phyloP scores from a whole-genome alignment of 257 asterid genomes.

The Perilla frutescens region DNA sequence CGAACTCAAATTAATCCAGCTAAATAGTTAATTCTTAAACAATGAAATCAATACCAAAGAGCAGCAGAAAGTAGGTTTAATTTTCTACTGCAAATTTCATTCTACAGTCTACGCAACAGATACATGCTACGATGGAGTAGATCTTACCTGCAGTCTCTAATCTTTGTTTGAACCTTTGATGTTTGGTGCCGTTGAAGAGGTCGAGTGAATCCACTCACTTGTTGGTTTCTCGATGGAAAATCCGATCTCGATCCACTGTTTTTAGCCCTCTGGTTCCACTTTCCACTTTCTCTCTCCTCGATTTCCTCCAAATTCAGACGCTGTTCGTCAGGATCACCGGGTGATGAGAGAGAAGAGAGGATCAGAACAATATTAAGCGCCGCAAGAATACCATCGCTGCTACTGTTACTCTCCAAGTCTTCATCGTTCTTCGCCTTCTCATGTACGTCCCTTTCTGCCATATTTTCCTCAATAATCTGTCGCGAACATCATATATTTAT shows the following conservation, averaged over 20 bases:
- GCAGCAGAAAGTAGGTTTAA: too few relatives aligned
- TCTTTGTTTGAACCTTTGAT: conserved; percentile 36
- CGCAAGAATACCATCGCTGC: conserved; percentile 18
- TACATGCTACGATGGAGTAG: too few relatives aligned
- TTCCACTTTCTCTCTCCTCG: conserved; percentile 23
- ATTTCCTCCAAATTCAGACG: conserved; percentile 20
- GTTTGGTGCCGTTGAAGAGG: conserved; percentile 31
- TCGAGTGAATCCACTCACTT: conserved; percentile 29
- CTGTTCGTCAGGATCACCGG: conserved; percentile 26
- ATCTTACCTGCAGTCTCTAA: conserved; percentile 45
- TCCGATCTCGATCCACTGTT: conserved; percentile 18
- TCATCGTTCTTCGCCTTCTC: conserved; percentile 16
- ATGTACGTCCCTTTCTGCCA: conserved; percentile 25
- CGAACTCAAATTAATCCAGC: too few relatives aligned
- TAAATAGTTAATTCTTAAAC: too few relatives aligned
- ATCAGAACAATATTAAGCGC: conserved; percentile 53
- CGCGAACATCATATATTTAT: too few relatives aligned
- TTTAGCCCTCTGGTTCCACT: conserved; percentile 8
- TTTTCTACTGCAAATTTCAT: too few relatives aligned
- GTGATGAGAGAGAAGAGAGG: conserved; percentile 49
- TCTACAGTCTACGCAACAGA: too few relatives aligned
- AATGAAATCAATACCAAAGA: too few relatives aligned
- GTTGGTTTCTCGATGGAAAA: conserved; percentile 17
- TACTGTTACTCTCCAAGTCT: conserved; percentile 16
- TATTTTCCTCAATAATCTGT: neutral